Base-by-base conservation (phyloP, 371 early-diverging fungal species). In the Umbelopsis sp. region DNA sequence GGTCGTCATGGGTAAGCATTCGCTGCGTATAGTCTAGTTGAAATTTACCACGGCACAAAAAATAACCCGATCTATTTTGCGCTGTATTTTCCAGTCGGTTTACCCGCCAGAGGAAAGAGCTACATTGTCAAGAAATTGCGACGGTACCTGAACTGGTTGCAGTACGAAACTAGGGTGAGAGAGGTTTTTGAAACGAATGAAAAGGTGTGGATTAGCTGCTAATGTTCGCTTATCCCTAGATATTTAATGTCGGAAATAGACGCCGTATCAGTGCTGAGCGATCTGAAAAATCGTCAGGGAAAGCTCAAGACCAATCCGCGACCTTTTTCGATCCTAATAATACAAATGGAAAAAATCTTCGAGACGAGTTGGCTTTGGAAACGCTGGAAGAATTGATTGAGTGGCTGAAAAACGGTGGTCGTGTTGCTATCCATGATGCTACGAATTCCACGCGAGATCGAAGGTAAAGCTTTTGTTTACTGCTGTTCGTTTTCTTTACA, bases 51-150 rank as follows among this genome's bases (percentile, higher is more conserved):
- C 2, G 8, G 29, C 29, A 29, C 1, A 63, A 22, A 63, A 44
- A 64, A 44, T 45, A 65, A 25, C 64, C 63, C 50, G 37, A 57
- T 35, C n/a, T 62, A n/a, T n/a, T 50, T 41, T 41, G 41, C 41
- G 41, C 12, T 41, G 12, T 41, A 12, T 1, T 41, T 7, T 22
- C 44, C 65, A 90, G 92, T 93, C 50, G 96, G 96, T 6, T 76
- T 96, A 63, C 96, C 96, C 20, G 96, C 95, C 9, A 82, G 96
- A 67, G 96, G 96, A 51, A 96, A 96, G 75, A 91, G 91, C 69
- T 96, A 94, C 74, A 90, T 96, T 70, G 92, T 92, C 73, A 92
- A 94, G 76, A 96, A 96, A 74, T 78, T 96, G 32, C 82, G 89
- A 68, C 84, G 94, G 44, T 96, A 92, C 81, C 74, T 89, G 68